Evolutionary conservation across 495 filamentous ascomycete species (phyloP).

Genomic region (Aspergillus haitiensis): DNA sequence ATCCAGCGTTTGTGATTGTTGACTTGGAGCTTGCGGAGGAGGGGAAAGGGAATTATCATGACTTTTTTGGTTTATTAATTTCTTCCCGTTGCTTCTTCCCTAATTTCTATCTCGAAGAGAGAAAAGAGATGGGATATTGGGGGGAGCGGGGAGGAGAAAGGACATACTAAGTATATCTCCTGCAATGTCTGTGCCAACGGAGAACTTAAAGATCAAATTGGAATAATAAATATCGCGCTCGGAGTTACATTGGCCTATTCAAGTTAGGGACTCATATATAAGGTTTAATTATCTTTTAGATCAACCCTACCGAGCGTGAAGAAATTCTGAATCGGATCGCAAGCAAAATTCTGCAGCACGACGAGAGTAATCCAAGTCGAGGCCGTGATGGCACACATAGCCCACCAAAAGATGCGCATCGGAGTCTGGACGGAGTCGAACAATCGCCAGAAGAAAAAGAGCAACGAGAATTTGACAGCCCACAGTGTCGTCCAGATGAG

Average conservation of each 20-base stretch:
- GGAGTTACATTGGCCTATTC: not conserved
- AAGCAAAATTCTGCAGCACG: slow-evolving; percentile 1
- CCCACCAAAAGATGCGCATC: not conserved
- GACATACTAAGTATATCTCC: not conserved
- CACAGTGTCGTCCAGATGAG: slow-evolving; percentile 1
- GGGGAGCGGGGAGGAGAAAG: not conserved
- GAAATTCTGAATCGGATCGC: not conserved
- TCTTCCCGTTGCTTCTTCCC: not conserved
- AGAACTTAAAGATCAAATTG: slow-evolving; percentile 2
- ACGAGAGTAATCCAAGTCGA: not conserved
- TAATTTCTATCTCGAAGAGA: not conserved
- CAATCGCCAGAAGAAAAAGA: slow-evolving; percentile 1
- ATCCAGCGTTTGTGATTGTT: not conserved
- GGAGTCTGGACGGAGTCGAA: slow-evolving; percentile 1
- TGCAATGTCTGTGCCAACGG: slow-evolving; percentile 1
- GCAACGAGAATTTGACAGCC: not conserved
- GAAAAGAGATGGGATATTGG: not conserved
- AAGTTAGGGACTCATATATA: not conserved
- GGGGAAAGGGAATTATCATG: slow-evolving; percentile 1
- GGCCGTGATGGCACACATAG: slow-evolving; percentile 1
- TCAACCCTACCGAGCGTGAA: not conserved
- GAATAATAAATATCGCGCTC: not conserved
- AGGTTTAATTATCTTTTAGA: not conserved
- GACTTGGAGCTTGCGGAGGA: slow-evolving; percentile 3
- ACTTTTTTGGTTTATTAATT: not conserved